These are phyloP conservation scores for Aspergillus alliaceus DNA, from an alignment of 2,329 filamentous ascomycete species.

Conservation along the genomic window DNA sequence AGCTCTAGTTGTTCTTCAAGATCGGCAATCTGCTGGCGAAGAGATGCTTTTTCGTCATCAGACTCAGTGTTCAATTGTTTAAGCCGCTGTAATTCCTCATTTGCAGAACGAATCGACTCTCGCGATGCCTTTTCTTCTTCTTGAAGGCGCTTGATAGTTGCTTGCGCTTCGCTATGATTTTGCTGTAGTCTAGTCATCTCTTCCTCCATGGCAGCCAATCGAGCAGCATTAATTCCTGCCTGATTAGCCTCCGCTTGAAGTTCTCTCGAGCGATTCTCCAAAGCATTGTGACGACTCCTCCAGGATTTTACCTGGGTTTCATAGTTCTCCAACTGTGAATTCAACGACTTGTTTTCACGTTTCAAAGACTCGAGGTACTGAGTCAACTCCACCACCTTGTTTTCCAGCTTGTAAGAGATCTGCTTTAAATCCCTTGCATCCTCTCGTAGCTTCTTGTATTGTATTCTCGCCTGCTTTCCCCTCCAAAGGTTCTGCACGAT, in stretches of 20 bases:
- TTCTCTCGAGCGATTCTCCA: slow-evolving; percentile 89
- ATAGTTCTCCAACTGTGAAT: slow-evolving; percentile 90
- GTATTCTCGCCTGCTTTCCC: slow-evolving; percentile 74
- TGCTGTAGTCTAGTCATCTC: slow-evolving; percentile 91
- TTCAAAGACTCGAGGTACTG: slow-evolving; percentile 91
- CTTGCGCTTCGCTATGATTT: slow-evolving; percentile 85
- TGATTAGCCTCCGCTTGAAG: slow-evolving; percentile 96
- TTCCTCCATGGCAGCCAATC: slow-evolving; percentile 85
- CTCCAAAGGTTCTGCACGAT: slow-evolving; percentile 93
- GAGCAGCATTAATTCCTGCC: slow-evolving; percentile 90
- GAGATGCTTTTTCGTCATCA: slow-evolving; percentile 79
- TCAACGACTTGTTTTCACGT: slow-evolving; percentile 86
- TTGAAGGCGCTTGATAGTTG: slow-evolving; percentile 89
- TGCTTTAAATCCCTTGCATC: slow-evolving; percentile 98
- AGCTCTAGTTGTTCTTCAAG: slow-evolving; percentile 90
- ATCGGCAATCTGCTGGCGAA: slow-evolving; percentile 85
- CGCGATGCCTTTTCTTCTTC: slow-evolving; percentile 87
- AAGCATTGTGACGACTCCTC: slow-evolving; percentile 85
- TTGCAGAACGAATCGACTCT: slow-evolving; percentile 77
- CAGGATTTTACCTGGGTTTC: slow-evolving; percentile 94
- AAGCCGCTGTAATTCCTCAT: slow-evolving; percentile 75
- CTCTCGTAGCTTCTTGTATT: slow-evolving; percentile 88
- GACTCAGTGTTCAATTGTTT: slow-evolving; percentile 72
- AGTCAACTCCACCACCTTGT: slow-evolving; percentile 98
- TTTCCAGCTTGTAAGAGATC: slow-evolving; percentile 98